Evolutionary conservation across 2,329 filamentous ascomycete species (phyloP), one percentile per base, ranked within the genome.

Genomic region (Sarocladiaceae sp.): DNA sequence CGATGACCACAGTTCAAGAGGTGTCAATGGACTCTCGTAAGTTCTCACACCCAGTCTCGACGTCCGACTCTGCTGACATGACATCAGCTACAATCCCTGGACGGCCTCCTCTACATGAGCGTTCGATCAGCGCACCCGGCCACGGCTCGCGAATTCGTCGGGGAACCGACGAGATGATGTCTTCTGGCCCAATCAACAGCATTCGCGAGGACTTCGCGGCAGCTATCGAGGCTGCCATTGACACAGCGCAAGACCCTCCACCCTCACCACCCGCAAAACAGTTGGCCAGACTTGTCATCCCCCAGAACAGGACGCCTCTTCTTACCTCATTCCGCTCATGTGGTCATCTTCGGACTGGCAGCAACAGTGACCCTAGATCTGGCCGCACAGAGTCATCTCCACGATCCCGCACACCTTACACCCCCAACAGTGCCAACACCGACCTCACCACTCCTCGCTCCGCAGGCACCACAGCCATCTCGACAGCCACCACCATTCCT

Each of bases 1-100:
- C 81, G 29, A 84, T 86, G 83, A 85, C 83, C 4, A 86, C 83
- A 1, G 83, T 87, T 13, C 82, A 86, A 57, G 84, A 87, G 62
- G 68, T 78, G 47, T 66, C 81, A 50, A 86, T 87, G 82, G 84
- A 88, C 67, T 87, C 84, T 60, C 84, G 84, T 88, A 73, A 71
- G 84, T 73, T 50, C 5, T 44, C 26, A n/a, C 17, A 35, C 23
- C 28, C 31, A 42, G 13, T 42, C 35, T 15, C 40, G 23, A 35
- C 20, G 20, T 15, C 25, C 12, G 10, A 35, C 36, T 17, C 17
- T 39, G 52, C 49, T 51, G 35, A 57, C 58, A 66, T 18, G 62
- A 49, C 35, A 40, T 2, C 57, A 86, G 83, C 84, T 56, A 87
- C 84, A 25, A 85, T 87, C 58, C 84, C 84, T 29, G 83, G 83